Base-by-base conservation (phyloP, 495 filamentous ascomycete species). In the Neurospora sp. region DNA sequence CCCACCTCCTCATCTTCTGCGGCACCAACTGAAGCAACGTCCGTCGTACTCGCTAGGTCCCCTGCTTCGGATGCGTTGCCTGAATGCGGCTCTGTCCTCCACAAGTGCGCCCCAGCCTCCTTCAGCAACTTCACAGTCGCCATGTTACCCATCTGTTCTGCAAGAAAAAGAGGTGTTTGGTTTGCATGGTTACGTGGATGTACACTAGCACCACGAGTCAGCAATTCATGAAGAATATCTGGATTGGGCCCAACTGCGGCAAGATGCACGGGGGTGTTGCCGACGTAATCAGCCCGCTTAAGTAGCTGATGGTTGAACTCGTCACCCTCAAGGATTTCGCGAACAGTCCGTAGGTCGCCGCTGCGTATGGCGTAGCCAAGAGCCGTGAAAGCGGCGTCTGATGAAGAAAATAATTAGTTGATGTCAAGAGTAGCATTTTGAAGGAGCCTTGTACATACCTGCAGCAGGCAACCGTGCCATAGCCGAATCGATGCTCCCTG, bases 281-380 rank as follows among this genome's bases (percentile, higher is more conserved):
- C 93, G 12, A 91, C 92, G 78, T 97, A 97, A 80, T 98, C 94
- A 46, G 88, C 87, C 72, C 90, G 89, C 76, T 92, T 92, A 16
- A 97, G 82, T 20, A 97, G 82, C 82, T 88, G 90, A 72, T 89
- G 83, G 69, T 77, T 77, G 31, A 76, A 77, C 68, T 81, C 82
- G 73, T 92, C 91, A 7, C 85, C 85, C 39, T 88, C 89, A 71
- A 97, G 82, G 46, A 97, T 86, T 46, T 89, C 86, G 37, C 84
- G 74, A 7, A 93, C 89, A 8, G 86, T 86, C 37, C 86, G 80
- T 39, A 91, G 78, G 74, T 95, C 90, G 9, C 92, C 92, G 22
- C 89, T 87, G 46, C 89, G 87, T 75, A 98, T 92, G 12, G 93
- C 91, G 81, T 96, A 96, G 10, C 91, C 92, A 20, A 98, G 86